A percentile compares a stretch with the other conserved stretches of the same genome.
These are phyloP conservation scores for Fonsecaea nubica DNA, from an alignment of 2,329 filamentous ascomycete species.

Conservation along the genomic window DNA sequence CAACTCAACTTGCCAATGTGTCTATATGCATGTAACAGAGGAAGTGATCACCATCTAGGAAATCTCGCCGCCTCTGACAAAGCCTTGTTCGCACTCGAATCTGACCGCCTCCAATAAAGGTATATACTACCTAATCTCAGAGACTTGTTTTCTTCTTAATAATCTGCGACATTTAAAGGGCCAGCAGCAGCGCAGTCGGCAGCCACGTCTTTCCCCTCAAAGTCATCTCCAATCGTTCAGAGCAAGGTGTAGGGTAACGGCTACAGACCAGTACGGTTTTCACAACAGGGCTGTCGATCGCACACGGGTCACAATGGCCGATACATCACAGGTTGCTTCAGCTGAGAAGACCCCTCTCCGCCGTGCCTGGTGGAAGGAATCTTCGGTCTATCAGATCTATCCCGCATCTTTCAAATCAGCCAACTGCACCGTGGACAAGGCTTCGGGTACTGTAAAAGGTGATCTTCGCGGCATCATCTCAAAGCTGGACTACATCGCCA, in stretches of 20 bases:
- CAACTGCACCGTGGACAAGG: slow-evolving; percentile 45
- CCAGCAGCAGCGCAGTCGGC: too few relatives aligned
- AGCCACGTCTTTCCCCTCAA: neutral
- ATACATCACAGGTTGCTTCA: slow-evolving; percentile 11
- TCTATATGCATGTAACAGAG: neutral
- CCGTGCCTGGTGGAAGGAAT: slow-evolving; percentile 62
- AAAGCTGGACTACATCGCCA: slow-evolving; percentile 68
- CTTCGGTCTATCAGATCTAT: slow-evolving; percentile 65
- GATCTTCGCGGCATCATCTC: slow-evolving; percentile 71
- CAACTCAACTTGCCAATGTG: neutral
- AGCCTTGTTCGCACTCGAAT: neutral
- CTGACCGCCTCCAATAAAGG: neutral
- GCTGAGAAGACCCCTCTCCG: slow-evolving; percentile 20
- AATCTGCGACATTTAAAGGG: neutral
- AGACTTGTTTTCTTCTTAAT: neutral
- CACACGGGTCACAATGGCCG: slow-evolving; percentile 4
- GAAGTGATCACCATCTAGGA: neutral
- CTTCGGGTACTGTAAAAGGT: slow-evolving; percentile 63
- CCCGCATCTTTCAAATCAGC: slow-evolving; percentile 62
- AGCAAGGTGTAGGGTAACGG: neutral
- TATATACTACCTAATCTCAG: neutral
- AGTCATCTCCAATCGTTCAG: neutral
- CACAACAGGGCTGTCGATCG: neutral
- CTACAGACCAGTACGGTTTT: neutral
- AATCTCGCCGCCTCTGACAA: slow-evolving; percentile 1